Evolutionary conservation across 2,329 filamentous ascomycete genomes (phyloP).

Genomic region (Epichloe festucae): DNA sequence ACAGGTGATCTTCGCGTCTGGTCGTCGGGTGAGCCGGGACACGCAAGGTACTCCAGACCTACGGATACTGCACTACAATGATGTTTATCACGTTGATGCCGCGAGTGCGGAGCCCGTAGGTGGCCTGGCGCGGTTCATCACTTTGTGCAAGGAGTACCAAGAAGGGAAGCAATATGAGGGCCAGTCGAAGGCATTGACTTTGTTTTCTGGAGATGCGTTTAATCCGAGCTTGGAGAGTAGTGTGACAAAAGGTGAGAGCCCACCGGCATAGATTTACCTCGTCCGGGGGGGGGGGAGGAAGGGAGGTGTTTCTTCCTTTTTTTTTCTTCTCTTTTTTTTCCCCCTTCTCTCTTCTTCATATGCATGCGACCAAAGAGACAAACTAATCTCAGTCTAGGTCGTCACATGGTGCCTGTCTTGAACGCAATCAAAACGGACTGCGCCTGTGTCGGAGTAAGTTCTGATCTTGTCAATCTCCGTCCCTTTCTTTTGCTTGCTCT

Average conservation of each 20-base stretch:
- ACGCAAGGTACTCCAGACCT: conserved; percentile 43
- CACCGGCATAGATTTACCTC: background rate
- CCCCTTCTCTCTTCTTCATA: background rate
- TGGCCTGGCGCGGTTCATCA: conserved; percentile 69
- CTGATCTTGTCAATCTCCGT: background rate
- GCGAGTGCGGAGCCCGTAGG: conserved; percentile 71
- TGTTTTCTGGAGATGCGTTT: conserved; percentile 88
- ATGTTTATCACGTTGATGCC: conserved; percentile 79
- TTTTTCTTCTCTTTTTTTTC: no score
- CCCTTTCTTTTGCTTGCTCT: background rate
- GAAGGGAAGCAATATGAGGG: conserved; percentile 43
- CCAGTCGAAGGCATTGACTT: conserved; percentile 55
- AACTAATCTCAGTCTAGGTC: conserved; percentile 27
- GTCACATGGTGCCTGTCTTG: conserved; percentile 79
- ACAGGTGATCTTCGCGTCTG: conserved; percentile 13
- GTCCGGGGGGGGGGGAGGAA: no score
- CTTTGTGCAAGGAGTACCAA: conserved; percentile 63
- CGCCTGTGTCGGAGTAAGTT: conserved; percentile 66
- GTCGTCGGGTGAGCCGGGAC: conserved; percentile 7
- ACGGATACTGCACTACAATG: conserved; percentile 81
- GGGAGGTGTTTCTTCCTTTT: no score
- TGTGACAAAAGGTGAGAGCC: conserved; percentile 60
- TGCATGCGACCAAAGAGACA: background rate
- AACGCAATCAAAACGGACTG: conserved; percentile 67
- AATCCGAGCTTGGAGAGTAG: conserved; percentile 83